Percentiles rank a stretch among this genome's conserved stretches.
Conservation (phyloP, 2,329 filamentous ascomycete genomes). For the Magnaporthiopsis incrustans region DNA sequence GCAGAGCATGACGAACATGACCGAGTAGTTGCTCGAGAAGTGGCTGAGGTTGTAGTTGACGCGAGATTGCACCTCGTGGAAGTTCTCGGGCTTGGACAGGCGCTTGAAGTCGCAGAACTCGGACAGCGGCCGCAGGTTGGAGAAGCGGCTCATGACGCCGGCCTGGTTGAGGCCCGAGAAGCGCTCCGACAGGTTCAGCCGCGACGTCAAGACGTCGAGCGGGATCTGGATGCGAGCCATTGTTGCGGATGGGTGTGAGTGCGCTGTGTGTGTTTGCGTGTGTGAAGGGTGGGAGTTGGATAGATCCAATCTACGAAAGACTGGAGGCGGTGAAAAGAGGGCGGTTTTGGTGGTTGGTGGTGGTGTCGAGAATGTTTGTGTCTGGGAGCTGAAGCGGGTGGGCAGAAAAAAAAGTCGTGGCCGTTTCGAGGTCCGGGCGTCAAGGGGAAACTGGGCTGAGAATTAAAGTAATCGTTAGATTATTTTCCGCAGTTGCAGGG, state of each 20-base stretch:
- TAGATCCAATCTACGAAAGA: too few relatives aligned
- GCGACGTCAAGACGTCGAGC: constrained; percentile 81
- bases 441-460: too few relatives aligned
- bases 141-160: constrained; percentile 72
- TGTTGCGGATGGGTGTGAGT: neutral
- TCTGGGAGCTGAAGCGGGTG: too few relatives aligned
- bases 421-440: too few relatives aligned
- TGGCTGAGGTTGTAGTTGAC: constrained; percentile 96
- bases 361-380: too few relatives aligned
- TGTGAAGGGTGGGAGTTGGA: too few relatives aligned
- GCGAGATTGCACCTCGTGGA: constrained; percentile 76
- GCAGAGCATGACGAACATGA: constrained; percentile 88
- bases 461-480: too few relatives aligned
- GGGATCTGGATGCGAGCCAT: constrained; percentile 93
- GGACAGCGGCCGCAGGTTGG: constrained; percentile 81
- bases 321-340: too few relatives aligned
- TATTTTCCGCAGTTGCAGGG: too few relatives aligned
- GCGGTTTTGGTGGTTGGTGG: too few relatives aligned
- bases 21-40: constrained; percentile 97
- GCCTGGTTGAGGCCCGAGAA: constrained; percentile 77
- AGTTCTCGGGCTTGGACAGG: constrained; percentile 87
- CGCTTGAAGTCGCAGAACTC: constrained; percentile 97
- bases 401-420: too few relatives aligned
- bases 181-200: constrained; percentile 77
- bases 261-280: too few relatives aligned